Conservation (phyloP, 768 basidiomycete genomes). For the Coprinopsis cinerea region DNA sequence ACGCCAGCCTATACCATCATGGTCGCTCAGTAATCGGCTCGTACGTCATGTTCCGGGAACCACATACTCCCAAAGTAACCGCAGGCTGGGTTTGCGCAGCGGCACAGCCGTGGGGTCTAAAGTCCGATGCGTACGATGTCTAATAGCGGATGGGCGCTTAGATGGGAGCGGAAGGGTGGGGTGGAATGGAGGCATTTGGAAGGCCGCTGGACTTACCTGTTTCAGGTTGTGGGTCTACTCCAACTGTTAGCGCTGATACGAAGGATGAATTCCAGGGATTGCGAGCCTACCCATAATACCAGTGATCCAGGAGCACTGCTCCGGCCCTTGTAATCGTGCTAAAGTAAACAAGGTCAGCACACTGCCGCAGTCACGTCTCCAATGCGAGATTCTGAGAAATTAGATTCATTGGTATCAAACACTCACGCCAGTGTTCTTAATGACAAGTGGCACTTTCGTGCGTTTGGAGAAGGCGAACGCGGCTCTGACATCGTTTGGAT, state of each 20-base stretch:
- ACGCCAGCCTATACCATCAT: constrained; percentile 36
- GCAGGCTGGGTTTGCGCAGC: constrained; percentile 16
- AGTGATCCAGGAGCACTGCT: constrained; percentile 40
- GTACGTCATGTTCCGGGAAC: too few relatives aligned
- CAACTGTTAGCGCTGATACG: not conserved
- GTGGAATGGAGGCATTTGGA: not conserved
- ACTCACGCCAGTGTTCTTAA: constrained; percentile 49
- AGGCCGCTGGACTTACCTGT: constrained; percentile 19
- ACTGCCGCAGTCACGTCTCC: too few relatives aligned
- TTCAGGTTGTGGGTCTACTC: constrained; percentile 36
- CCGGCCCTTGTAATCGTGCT: constrained; percentile 47
- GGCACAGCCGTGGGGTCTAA: constrained; percentile 32
- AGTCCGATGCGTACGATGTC: constrained; percentile 30
- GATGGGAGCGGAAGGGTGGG: not conserved
- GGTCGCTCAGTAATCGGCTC: not conserved
- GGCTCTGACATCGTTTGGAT: constrained; percentile 33
- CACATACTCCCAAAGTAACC: constrained; percentile 33
- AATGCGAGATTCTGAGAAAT: not conserved
- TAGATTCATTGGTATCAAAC: not conserved
- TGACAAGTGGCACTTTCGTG: constrained; percentile 34
- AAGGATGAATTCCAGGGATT: not conserved
- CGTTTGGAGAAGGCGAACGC: constrained; percentile 39
- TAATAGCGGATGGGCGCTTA: constrained; percentile 9
- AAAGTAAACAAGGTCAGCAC: not conserved
- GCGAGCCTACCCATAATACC: constrained; percentile 36